Conservation (phyloP, 345 rosid species). For the Rhodomyrtus tomentosa region DNA sequence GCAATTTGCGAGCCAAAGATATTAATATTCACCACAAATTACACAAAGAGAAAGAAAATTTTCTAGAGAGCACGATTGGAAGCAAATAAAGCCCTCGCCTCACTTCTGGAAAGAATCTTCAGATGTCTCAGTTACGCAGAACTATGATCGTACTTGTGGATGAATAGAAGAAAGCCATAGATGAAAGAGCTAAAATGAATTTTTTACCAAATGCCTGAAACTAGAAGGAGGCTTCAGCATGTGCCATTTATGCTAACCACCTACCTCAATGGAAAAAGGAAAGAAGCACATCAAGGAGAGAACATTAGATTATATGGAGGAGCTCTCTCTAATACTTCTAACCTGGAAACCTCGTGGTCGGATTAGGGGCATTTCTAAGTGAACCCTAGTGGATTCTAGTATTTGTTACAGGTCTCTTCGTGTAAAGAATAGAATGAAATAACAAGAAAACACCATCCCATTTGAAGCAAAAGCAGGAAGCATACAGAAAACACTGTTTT, state of each 20-base stretch:
- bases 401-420: background rate
- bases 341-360: background rate
- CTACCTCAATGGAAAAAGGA: background rate
- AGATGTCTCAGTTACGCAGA: background rate
- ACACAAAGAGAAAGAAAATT: background rate
- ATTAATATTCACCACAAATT: background rate
- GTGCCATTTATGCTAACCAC: background rate
- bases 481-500: background rate
- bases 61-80: background rate
- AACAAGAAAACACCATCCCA: background rate
- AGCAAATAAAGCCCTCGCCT: background rate
- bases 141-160: background rate
- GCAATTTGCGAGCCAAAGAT: background rate
- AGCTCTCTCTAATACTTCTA: background rate
- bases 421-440: background rate
- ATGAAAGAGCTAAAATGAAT: background rate
- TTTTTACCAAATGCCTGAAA: background rate
- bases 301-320: background rate
- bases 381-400: background rate
- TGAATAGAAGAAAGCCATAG: background rate
- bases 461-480: background rate
- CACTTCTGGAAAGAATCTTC: background rate
- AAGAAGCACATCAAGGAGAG: background rate
- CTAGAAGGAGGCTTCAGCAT: background rate
- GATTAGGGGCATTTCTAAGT: background rate